These are phyloP conservation scores for Decorospora gaudefroyi DNA, from an alignment of 2,329 filamentous ascomycete genomes.

Conservation along the genomic window DNA sequence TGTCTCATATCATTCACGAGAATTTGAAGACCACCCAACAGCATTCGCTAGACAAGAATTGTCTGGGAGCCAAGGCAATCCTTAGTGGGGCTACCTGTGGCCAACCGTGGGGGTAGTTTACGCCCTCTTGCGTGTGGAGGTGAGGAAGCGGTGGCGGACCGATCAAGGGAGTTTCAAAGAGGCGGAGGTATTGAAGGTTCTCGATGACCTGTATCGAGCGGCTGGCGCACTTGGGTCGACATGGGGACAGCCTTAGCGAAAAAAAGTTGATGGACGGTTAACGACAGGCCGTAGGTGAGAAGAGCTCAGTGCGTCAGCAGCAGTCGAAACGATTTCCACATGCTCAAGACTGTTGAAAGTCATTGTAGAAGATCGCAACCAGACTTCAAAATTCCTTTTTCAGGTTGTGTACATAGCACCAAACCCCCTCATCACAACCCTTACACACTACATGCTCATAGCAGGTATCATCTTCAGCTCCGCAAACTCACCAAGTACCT, in stretches of 20 bases:
- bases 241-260: neutral
- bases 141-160: neutral
- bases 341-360: neutral
- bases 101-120: neutral
- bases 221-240: neutral
- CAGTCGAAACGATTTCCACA: too few species aligned
- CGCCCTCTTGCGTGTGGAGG: neutral
- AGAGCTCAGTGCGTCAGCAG: too few species aligned
- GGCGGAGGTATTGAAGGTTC: neutral
- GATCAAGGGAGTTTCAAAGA: neutral
- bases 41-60: neutral
- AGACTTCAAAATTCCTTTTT: too few species aligned
- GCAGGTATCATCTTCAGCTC: constrained; percentile 53
- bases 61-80: neutral
- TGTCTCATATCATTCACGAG: neutral
- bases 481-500: constrained; percentile 51
- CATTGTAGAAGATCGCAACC: neutral
- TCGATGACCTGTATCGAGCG: neutral
- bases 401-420: too few species aligned
- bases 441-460: neutral
- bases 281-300: too few species aligned
- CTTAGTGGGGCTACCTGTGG: neutral
- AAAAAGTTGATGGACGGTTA: too few species aligned
- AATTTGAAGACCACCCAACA: neutral
- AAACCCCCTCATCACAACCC: too few species aligned